Conservation (phyloP, 768 basidiomycete species). For the Pilatotrama ljubarskyi region DNA sequence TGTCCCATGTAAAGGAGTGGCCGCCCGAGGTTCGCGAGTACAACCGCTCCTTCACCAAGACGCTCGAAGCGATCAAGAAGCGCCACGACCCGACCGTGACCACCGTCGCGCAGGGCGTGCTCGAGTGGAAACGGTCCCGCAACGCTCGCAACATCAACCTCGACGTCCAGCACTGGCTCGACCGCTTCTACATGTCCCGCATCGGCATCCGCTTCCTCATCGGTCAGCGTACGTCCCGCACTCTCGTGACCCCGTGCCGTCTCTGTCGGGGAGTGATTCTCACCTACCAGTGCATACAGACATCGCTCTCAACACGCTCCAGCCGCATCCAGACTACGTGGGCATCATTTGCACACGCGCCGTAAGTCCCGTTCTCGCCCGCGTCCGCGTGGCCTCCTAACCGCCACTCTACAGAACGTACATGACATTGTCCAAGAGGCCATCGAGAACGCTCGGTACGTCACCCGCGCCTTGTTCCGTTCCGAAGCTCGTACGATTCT, state of each 20-base stretch:
- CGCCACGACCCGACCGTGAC: conserved; percentile 98
- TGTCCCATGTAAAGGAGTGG: conserved; percentile 66
- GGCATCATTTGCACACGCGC: conserved; percentile 97
- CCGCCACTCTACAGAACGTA: conserved; percentile 59
- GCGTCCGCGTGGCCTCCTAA: conserved; percentile 2
- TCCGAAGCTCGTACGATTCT: neutral
- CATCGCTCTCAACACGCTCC: conserved; percentile 90
- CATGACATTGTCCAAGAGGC: conserved; percentile 98
- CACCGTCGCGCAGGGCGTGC: conserved; percentile 92
- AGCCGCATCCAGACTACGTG: conserved; percentile 88
- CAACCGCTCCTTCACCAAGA: conserved; percentile 87
- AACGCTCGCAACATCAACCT: conserved; percentile 71
- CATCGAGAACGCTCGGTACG: conserved; percentile 84
- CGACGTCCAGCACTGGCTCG: conserved; percentile 94
- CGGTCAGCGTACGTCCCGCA: conserved; percentile 70
- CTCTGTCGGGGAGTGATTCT: neutral
- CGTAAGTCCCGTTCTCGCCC: conserved; percentile 43
- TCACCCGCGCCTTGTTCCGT: neutral
- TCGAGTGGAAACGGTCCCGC: conserved; percentile 89
- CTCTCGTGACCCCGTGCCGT: neutral
- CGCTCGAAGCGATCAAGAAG: conserved; percentile 85
- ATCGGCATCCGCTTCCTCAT: conserved; percentile 97
- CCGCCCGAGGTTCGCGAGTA: conserved; percentile 94
- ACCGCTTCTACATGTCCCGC: conserved; percentile 94
- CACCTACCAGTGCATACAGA: conserved; percentile 48